These are phyloP conservation scores for Podosphaera fusca DNA, from an alignment of 2,329 filamentous ascomycete genomes.

Conservation along the genomic window DNA sequence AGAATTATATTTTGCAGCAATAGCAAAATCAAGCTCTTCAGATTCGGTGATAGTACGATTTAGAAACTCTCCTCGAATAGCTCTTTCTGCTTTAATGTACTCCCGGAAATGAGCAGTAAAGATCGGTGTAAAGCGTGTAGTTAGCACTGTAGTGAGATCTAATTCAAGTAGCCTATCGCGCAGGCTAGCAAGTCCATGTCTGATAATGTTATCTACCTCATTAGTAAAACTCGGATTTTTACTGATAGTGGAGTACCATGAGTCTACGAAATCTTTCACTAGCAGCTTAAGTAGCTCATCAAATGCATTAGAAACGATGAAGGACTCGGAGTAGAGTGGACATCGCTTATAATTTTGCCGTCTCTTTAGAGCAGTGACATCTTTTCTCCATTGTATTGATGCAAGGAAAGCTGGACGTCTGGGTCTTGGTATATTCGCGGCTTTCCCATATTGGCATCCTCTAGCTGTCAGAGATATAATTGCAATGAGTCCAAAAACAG, in stretches of 20 bases:
- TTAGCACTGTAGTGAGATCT: slow-evolving; percentile 65
- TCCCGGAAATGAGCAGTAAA: slow-evolving; percentile 73
- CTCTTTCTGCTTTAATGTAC: slow-evolving; percentile 73
- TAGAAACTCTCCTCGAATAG: slow-evolving; percentile 67
- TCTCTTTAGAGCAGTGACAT: slow-evolving; percentile 41
- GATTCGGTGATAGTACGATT: slow-evolving; percentile 84
- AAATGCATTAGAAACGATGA: slow-evolving; percentile 55
- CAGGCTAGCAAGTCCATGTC: slow-evolving; percentile 46
- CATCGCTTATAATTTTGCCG: slow-evolving; percentile 43
- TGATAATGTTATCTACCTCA: slow-evolving; percentile 63
- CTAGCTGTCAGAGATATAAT: slow-evolving; percentile 39
- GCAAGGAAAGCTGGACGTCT: slow-evolving; percentile 35
- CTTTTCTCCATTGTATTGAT: slow-evolving; percentile 41
- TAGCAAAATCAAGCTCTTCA: slow-evolving; percentile 83
- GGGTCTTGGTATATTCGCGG: slow-evolving; percentile 20
- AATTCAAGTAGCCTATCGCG: slow-evolving; percentile 48
- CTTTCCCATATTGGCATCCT: slow-evolving; percentile 21
- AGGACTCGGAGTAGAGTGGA: slow-evolving; percentile 53
- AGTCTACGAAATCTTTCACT: slow-evolving; percentile 60
- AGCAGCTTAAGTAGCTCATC: slow-evolving; percentile 59
- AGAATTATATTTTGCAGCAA: slow-evolving; percentile 81
- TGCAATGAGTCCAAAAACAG: slow-evolving; percentile 29
- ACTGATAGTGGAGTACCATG: slow-evolving; percentile 80
- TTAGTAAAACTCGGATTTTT: slow-evolving; percentile 57
- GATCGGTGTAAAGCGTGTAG: slow-evolving; percentile 65